Percentiles rank a stretch among this genome's conserved stretches.
Conservation (phyloP, 192 early-diverging fungal genomes). For the Coemansia erecta region DNA sequence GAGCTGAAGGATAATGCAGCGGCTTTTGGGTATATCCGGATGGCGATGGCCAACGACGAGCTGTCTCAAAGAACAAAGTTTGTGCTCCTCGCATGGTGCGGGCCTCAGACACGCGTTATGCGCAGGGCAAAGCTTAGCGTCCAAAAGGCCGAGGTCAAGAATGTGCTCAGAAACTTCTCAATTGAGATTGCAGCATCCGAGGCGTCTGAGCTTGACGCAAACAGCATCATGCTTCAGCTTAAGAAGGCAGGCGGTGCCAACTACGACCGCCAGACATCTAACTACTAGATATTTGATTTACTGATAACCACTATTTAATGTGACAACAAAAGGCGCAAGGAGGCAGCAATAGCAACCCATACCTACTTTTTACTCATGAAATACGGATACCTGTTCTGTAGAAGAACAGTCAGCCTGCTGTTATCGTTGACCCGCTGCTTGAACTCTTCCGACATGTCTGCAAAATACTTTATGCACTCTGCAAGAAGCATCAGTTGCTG, state of each 20-base stretch:
- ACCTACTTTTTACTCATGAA: constrained; percentile 27
- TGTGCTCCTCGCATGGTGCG: constrained; percentile 68
- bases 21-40: constrained; percentile 77
- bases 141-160: constrained; percentile 79
- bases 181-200: constrained; percentile 70
- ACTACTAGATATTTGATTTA: constrained; percentile 31
- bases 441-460: constrained; percentile 25
- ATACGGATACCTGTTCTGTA: constrained; percentile 41
- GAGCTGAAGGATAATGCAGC: constrained; percentile 63
- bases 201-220: constrained; percentile 59
- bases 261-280: constrained; percentile 51
- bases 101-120: constrained; percentile 69
- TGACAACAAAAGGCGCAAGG: neutral
- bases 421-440: constrained; percentile 22
- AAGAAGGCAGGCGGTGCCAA: constrained; percentile 63
- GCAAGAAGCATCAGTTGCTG: constrained; percentile 41
- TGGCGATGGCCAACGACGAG: constrained; percentile 48
- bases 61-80: constrained; percentile 65
- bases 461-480: constrained; percentile 32
- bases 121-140: constrained; percentile 72
- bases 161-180: constrained; percentile 63
- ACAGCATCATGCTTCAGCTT: constrained; percentile 60
- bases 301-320: neutral
- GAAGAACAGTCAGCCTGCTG: constrained; percentile 18
- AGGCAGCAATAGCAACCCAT: neutral